Evolutionary conservation across 108 stramenopile species (phyloP).

Genomic region (Aurantiochytrium sp.): DNA sequence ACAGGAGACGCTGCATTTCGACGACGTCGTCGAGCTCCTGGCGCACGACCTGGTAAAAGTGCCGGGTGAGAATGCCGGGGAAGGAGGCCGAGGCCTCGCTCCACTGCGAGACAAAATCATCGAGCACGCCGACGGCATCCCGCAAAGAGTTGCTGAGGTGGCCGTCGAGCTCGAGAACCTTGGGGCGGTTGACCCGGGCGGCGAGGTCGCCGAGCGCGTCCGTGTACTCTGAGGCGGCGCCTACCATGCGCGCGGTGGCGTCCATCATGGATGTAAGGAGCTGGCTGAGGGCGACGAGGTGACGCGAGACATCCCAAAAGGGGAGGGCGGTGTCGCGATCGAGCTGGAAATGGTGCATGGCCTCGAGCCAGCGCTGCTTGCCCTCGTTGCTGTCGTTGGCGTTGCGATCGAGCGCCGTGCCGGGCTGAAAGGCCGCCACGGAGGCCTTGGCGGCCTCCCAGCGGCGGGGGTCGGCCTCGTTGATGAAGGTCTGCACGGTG

Average conservation of each 20-base stretch:
- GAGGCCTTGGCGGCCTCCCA: background rate
- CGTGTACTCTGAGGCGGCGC: background rate
- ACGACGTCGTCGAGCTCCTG: background rate
- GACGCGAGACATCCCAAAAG: background rate
- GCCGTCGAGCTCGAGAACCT: background rate
- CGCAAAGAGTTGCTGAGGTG: background rate
- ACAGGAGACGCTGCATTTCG: background rate
- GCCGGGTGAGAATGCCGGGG: background rate
- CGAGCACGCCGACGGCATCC: background rate
- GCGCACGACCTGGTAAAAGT: background rate
- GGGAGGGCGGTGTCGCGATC: background rate
- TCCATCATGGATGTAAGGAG: background rate
- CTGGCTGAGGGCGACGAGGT: background rate
- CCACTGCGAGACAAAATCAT: background rate
- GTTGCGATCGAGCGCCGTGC: background rate
- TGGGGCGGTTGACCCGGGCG: background rate
- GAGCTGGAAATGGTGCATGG: background rate
- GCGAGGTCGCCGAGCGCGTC: background rate
- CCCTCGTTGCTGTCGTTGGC: background rate
- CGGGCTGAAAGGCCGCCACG: background rate
- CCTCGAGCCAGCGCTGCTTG: background rate
- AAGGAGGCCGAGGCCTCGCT: background rate
- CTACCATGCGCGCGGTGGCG: background rate
- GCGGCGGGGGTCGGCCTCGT: background rate
- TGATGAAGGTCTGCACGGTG: background rate